Percentiles rank a stretch among this genome's conserved stretches.
Evolutionary conservation across 257 asterid species (phyloP).

Genomic region (Penstemon eatonii): DNA sequence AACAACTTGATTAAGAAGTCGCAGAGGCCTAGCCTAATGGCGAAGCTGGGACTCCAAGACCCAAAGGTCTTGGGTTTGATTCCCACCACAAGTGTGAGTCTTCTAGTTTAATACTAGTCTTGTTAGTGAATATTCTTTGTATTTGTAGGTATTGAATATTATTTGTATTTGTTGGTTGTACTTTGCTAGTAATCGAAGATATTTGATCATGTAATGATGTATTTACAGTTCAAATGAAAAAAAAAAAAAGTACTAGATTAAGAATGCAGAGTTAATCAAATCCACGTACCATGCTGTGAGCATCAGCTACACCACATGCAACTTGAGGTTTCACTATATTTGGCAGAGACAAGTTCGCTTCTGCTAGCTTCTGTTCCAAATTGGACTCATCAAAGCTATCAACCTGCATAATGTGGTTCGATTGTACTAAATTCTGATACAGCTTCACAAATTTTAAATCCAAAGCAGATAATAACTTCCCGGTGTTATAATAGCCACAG

Average conservation of each 20-base stretch:
- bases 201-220: too few species aligned
- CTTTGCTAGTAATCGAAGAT: too few species aligned
- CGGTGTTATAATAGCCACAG: slow-evolving; percentile 14
- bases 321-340: slow-evolving; percentile 95
- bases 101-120: too few species aligned
- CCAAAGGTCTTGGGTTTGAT: too few species aligned
- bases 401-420: slow-evolving; percentile 55
- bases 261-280: slow-evolving; percentile 5
- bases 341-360: slow-evolving; percentile 73
- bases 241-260: background rate
- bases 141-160: too few species aligned
- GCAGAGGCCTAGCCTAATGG: too few species aligned
- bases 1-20: too few species aligned
- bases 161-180: too few species aligned
- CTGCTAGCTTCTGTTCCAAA: slow-evolving; percentile 63
- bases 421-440: slow-evolving; percentile 30
- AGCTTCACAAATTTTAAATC: slow-evolving; percentile 23
- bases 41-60: too few species aligned
- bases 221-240: too few species aligned
- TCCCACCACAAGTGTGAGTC: too few species aligned
- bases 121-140: too few species aligned
- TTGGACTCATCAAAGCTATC: slow-evolving; percentile 65
- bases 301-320: slow-evolving; percentile 95
- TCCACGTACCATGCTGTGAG: slow-evolving; percentile 88
- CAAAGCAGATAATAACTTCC: slow-evolving; percentile 13